A percentile compares a stretch with the other conserved stretches of the same genome.
These are phyloP conservation scores for Calophaca sinica DNA, from an alignment of 306 rosid species.

Conservation along the genomic window DNA sequence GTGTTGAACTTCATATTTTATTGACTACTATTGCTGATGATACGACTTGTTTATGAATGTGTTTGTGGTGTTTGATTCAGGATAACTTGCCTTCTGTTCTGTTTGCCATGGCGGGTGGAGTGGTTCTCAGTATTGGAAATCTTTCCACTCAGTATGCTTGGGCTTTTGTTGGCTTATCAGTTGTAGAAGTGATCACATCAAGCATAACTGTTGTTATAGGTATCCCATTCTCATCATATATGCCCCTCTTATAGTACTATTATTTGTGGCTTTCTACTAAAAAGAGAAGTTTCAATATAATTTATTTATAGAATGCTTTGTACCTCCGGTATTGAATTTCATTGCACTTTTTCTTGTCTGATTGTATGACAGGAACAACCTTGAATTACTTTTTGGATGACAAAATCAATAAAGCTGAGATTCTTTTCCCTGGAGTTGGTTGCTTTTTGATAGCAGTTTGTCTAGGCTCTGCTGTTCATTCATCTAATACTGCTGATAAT, in stretches of 20 bases:
- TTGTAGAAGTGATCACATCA: conserved; percentile 79
- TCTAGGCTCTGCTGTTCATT: conserved; percentile 84
- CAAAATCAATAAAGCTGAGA: conserved; percentile 79
- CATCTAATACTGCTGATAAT: conserved; percentile 86
- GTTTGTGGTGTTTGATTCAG: conserved; percentile 51
- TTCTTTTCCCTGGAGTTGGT: conserved; percentile 91
- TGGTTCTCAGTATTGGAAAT: conserved; percentile 85
- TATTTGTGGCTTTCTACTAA: no score
- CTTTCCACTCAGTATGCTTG: conserved; percentile 85
- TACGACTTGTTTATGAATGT: conserved; percentile 9
- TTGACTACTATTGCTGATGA: no score
- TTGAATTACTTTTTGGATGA: conserved; percentile 87
- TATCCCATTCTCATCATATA: conserved; percentile 17
- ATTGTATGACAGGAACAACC: conserved; percentile 72
- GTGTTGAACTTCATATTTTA: no score
- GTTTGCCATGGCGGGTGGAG: conserved; percentile 90
- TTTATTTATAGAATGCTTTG: no score
- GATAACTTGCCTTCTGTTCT: conserved; percentile 85
- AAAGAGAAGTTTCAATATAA: no score
- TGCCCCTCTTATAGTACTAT: no score
- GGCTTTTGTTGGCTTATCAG: conserved; percentile 92
- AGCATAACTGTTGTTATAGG: conserved; percentile 92
- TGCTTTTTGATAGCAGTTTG: conserved; percentile 91
- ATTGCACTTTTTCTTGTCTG: conserved; percentile 6
- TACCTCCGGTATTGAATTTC: conserved; percentile 14